phyloP scores from a whole-genome alignment of 169 alveolate genomes.

The Eimeria falciformis region DNA sequence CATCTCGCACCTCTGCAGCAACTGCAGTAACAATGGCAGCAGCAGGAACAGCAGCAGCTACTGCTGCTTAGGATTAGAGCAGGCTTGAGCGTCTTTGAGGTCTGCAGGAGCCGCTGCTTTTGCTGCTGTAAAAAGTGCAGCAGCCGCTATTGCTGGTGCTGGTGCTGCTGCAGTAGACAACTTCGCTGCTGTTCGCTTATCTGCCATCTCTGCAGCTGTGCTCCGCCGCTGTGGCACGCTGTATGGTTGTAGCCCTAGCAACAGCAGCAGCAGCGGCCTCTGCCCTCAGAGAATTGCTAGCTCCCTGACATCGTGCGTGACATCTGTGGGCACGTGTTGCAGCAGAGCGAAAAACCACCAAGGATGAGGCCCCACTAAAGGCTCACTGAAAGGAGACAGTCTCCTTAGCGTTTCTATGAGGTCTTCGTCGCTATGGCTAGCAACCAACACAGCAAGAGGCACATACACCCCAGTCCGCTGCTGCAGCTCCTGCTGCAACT shows the following conservation, averaged over 20 bases:
- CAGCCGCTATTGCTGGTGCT: slow-evolving; percentile 2
- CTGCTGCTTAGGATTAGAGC: not conserved
- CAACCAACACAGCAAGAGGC: not conserved
- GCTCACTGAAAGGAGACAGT: not conserved
- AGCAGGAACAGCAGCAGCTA: not conserved
- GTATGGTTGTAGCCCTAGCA: too few species aligned
- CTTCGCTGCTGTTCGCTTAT: too few species aligned
- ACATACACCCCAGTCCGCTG: slow-evolving; percentile 32
- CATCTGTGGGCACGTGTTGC: slow-evolving; percentile 25
- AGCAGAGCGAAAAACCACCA: slow-evolving; percentile 20
- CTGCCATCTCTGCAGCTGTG: too few species aligned
- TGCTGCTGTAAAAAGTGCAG: not conserved
- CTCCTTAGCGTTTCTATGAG: not conserved
- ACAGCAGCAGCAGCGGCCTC: not conserved
- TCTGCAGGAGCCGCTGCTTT: not conserved
- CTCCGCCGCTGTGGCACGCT: too few species aligned
- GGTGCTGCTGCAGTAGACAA: not conserved
- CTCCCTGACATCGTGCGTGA: slow-evolving; percentile 16
- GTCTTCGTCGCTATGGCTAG: not conserved
- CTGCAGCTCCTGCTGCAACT: slow-evolving; percentile 59
- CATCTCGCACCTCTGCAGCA: not conserved
- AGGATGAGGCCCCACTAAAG: slow-evolving; percentile 10
- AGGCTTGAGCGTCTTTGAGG: too few species aligned
- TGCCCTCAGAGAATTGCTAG: slow-evolving; percentile 5
- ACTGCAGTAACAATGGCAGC: not conserved